A percentile compares a stretch with the other conserved stretches of the same genome.
These are phyloP conservation scores for Trichoderma erinaceum DNA, from an alignment of 495 filamentous ascomycete species.

Conservation along the genomic window DNA sequence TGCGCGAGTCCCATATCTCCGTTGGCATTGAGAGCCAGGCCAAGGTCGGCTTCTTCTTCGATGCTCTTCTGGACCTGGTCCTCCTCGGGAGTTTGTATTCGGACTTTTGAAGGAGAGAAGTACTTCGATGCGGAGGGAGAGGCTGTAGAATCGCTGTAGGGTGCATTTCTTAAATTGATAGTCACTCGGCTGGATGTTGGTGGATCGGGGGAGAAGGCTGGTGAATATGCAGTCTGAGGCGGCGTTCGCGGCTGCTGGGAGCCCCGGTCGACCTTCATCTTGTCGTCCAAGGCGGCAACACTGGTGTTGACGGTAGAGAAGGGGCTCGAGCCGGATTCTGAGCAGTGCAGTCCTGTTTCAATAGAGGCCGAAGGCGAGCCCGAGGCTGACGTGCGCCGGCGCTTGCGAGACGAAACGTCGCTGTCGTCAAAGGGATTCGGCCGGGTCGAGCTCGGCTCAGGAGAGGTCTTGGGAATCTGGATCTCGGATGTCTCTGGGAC, in stretches of 20 bases:
- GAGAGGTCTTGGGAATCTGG: slow-evolving; percentile 52
- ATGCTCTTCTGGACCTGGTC: slow-evolving; percentile 34
- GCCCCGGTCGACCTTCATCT: neutral
- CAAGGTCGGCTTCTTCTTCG: slow-evolving; percentile 36
- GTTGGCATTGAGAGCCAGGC: slow-evolving; percentile 27
- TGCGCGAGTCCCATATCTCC: slow-evolving; percentile 26
- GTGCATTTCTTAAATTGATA: slow-evolving; percentile 45
- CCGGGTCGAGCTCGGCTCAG: slow-evolving; percentile 53
- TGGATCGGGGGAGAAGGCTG: slow-evolving; percentile 23
- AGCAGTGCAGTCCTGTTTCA: slow-evolving; percentile 31
- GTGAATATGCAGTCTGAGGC: slow-evolving; percentile 17
- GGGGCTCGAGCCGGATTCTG: slow-evolving; percentile 21
- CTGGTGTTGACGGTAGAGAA: slow-evolving; percentile 6
- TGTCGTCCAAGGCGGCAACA: neutral
- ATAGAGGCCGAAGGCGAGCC: slow-evolving; percentile 37
- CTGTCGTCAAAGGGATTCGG: slow-evolving; percentile 51
- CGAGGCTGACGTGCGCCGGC: slow-evolving; percentile 41
- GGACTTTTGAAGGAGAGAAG: slow-evolving; percentile 19
- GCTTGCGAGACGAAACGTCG: slow-evolving; percentile 47
- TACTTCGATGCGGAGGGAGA: slow-evolving; percentile 35
- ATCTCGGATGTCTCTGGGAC: slow-evolving; percentile 42
- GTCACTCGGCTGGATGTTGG: slow-evolving; percentile 44
- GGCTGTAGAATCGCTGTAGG: slow-evolving; percentile 37
- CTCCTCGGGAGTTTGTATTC: slow-evolving; percentile 3
- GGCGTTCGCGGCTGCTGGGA: slow-evolving; percentile 18